Percentiles rank a stretch among this genome's conserved stretches.
Evolutionary conservation across 192 early-diverging fungal species (phyloP).

Genomic region (Gamsiella multidivaricata): DNA sequence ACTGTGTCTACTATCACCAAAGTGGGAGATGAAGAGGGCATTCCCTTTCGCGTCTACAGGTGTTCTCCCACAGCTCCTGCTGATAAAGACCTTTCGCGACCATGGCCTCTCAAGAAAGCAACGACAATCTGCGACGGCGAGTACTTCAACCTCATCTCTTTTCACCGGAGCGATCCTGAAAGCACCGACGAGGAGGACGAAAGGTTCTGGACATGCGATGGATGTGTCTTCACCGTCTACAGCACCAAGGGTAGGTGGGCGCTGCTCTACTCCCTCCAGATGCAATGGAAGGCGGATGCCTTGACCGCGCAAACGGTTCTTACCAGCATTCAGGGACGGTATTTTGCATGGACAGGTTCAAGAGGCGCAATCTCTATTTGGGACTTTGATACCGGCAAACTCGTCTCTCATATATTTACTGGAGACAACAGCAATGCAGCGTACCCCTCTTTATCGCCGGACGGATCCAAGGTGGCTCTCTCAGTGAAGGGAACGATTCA

Average conservation of each 20-base stretch:
- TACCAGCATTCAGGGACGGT: conserved; percentile 3
- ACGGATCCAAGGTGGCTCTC: conserved; percentile 13
- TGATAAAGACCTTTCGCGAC: not conserved
- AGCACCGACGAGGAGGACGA: conserved; percentile 3
- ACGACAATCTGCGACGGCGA: not conserved
- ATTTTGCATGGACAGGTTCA: conserved; percentile 5
- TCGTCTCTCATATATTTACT: not conserved
- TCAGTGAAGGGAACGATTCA: not conserved
- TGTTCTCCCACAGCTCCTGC: not conserved
- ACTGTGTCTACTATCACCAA: not conserved
- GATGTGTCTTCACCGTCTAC: not conserved
- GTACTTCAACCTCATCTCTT: not conserved
- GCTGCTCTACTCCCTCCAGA: not conserved
- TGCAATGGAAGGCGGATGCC: not conserved
- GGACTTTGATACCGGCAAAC: conserved; percentile 7
- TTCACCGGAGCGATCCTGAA: not conserved
- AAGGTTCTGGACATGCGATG: not conserved
- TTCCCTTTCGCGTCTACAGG: not conserved
- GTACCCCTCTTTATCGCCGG: not conserved
- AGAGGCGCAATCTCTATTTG: conserved; percentile 7
- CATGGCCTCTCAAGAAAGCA: not conserved
- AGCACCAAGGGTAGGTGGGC: not conserved
- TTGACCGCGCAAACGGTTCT: not conserved
- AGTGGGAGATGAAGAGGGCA: not conserved
- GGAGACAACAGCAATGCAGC: not conserved